Percentiles rank a stretch among this genome's conserved stretches.
Evolutionary conservation across 2,329 filamentous ascomycete species (phyloP).

Genomic region (Anthostomella pinea): DNA sequence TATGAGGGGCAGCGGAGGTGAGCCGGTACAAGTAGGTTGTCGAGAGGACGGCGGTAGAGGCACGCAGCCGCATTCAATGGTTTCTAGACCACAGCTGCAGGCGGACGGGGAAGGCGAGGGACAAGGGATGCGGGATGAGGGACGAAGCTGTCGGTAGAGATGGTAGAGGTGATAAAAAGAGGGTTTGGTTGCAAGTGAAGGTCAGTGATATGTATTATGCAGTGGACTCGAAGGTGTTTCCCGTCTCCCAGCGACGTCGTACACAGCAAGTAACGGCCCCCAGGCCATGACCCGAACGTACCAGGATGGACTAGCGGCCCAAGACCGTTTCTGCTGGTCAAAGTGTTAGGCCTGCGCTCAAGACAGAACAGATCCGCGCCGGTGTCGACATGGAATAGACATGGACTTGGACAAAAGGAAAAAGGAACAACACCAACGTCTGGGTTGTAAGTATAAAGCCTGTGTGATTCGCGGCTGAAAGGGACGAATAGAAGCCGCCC

Average conservation of each 20-base stretch:
- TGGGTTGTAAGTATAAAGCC: too few relatives aligned
- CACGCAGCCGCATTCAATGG: not conserved
- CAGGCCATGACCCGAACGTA: not conserved
- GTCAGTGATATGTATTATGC: not conserved
- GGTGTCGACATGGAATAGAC: slow-evolving; percentile 7
- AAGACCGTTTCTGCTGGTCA: not conserved
- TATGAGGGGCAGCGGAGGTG: not conserved
- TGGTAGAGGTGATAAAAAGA: not conserved
- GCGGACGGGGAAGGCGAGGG: not conserved
- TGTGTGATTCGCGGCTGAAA: too few relatives aligned
- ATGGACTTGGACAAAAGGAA: slow-evolving; percentile 5
- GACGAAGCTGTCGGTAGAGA: not conserved
- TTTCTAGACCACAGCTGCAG: slow-evolving; percentile 4
- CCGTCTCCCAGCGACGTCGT: not conserved
- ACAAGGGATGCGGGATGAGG: not conserved
- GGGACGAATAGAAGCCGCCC: slow-evolving; percentile 19
- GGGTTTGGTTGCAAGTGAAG: not conserved
- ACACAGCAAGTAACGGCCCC: slow-evolving; percentile 1
- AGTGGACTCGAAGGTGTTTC: not conserved
- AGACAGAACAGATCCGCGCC: not conserved
- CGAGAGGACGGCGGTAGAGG: not conserved
- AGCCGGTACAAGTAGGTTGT: too few relatives aligned
- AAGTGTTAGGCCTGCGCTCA: not conserved
- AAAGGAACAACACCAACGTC: not conserved
- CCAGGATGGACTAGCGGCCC: not conserved